Percentiles rank a stretch among this genome's conserved stretches.
phyloP scores from a whole-genome alignment of 345 rosid species.

The Populus ilicifolia region DNA sequence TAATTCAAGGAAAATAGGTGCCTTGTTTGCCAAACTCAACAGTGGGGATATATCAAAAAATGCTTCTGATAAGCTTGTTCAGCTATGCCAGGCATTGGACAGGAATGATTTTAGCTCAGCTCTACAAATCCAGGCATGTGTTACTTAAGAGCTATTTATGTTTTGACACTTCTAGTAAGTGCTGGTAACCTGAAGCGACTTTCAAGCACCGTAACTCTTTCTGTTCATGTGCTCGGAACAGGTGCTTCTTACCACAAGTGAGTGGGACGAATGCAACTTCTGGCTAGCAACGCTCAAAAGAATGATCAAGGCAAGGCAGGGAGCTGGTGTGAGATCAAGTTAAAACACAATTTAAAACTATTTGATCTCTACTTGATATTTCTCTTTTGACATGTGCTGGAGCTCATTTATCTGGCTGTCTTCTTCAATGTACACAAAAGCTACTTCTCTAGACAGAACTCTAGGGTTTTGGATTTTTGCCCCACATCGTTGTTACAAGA shows the following conservation, averaged over 20 bases:
- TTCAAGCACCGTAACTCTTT: neutral
- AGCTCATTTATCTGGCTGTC: constrained; percentile 9
- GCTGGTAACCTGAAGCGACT: neutral
- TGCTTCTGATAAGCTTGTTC: constrained; percentile 84
- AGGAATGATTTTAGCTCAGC: constrained; percentile 66
- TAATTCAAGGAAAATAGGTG: constrained; percentile 85
- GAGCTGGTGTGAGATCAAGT: constrained; percentile 45
- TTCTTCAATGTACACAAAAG: constrained; percentile 26
- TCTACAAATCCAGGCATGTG: constrained; percentile 78
- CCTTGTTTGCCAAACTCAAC: constrained; percentile 86
- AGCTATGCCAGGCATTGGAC: constrained; percentile 92
- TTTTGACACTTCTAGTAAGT: neutral
- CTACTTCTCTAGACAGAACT: constrained; percentile 8
- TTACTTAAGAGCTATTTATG: neutral
- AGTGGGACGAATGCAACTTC: constrained; percentile 99
- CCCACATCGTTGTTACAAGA: constrained; percentile 14
- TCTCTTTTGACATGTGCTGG: constrained; percentile 7
- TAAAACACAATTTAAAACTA: constrained; percentile 16
- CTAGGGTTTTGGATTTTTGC: constrained; percentile 12
- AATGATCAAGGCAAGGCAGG: constrained; percentile 89
- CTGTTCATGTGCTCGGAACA: constrained; percentile 18
- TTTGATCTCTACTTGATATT: neutral
- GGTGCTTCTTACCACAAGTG: constrained; percentile 89
- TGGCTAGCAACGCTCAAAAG: constrained; percentile 91
- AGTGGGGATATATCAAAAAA: constrained; percentile 85